Base-by-base conservation (phyloP, 1,139 yeast genomes). In the Diutina rugosa region DNA sequence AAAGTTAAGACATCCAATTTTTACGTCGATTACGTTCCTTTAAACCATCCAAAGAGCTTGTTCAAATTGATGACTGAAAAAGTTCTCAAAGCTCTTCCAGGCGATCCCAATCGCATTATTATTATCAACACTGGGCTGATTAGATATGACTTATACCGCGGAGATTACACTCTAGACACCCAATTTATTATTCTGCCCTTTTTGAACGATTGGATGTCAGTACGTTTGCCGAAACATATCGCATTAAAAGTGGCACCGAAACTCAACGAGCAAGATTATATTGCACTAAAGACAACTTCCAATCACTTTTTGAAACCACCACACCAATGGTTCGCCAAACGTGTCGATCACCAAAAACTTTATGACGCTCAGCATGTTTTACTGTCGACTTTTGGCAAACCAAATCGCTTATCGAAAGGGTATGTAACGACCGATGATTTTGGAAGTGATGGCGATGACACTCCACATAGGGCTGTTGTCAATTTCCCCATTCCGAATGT, bases 381-480 rank as follows among this genome's bases (percentile, higher is more conserved):
- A 28, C 41, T 29, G 49, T n/a, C 16, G 6, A 46, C 21, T 71
- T 28, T 35, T 9, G 9, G 10, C 65, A 35, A 35, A 12, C 41
- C 4, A 65, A 65, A 54, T 67, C 65, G 55, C 64, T 72, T 38
- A 56, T 72, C 1, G 6, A 77, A 79, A 57, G 98, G 99, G 0
- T 87, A 87, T 63, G 84, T 83, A 0, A 90, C 99, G 0, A 65
- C 71, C 55, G 99, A 93, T 67, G 98, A 90, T 64, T 77, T 79
- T 63, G 98, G 97, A 0, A 68, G 73, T 59, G 82, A 82, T 60
- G 99, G 99, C 16, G 99, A 93, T 65, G 98, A 93, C 65, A 90
- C 96, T 0, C 72, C 78, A 1, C 99, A 93, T 68, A 76, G 73
- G 57, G 79, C 87, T 1, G 79, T 86, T 57, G 73, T 74, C 0